Evolutionary conservation across 2,329 filamentous ascomycete genomes (phyloP).

Genomic region (Allantophomopsis lycopodina): DNA sequence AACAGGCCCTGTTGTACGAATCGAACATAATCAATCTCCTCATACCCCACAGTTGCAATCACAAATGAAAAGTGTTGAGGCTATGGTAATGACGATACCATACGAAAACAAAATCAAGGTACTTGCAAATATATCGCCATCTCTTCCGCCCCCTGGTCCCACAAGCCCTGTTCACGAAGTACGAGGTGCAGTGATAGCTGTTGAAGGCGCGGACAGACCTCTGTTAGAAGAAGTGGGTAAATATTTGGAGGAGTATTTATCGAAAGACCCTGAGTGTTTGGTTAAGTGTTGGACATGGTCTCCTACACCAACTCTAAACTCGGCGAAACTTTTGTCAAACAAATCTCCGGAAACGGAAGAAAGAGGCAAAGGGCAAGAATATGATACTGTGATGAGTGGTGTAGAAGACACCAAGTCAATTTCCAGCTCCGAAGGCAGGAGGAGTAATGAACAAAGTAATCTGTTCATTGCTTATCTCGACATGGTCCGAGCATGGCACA

Average conservation of each 20-base stretch:
- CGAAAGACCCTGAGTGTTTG: constrained; percentile 12
- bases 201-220: constrained; percentile 59
- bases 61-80: constrained; percentile 38
- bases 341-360: background rate
- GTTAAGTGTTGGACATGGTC: constrained; percentile 13
- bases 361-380: background rate
- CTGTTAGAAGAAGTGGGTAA: constrained; percentile 42
- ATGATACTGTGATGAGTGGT: background rate
- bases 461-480: constrained; percentile 48
- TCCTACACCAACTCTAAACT: no score
- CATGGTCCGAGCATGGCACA: constrained; percentile 62
- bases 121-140: constrained; percentile 62
- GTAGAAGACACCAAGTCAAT: background rate
- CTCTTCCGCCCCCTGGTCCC: constrained; percentile 31
- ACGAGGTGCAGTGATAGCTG: constrained; percentile 68
- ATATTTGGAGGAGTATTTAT: constrained; percentile 32
- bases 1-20: constrained; percentile 21
- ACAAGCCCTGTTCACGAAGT: constrained; percentile 23
- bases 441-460: constrained; percentile 16
- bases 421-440: no score
- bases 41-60: constrained; percentile 1
- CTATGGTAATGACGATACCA: constrained; percentile 63
- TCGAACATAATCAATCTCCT: constrained; percentile 11
- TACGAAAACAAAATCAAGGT: constrained; percentile 66
- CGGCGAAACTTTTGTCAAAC: background rate